Conservation (phyloP, 148 eudicot genomes). For the Pharnaceum exiguum region DNA sequence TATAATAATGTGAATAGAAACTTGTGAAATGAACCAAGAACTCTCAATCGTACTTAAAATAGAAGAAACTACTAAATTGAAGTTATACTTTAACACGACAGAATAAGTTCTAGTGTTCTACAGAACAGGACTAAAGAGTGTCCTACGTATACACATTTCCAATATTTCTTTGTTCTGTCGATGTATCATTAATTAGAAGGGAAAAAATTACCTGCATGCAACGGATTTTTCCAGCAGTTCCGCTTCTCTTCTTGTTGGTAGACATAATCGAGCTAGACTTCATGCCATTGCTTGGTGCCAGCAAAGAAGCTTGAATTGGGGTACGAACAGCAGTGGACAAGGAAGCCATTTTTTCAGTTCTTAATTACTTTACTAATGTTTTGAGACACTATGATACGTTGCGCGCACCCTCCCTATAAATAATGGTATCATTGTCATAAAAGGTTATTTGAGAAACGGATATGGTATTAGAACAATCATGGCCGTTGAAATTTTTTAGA, state of each 20-base stretch:
- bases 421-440: constrained; percentile 5
- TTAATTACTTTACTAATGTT: background rate
- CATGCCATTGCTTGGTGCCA: constrained; percentile 47
- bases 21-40: too few relatives aligned
- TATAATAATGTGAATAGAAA: too few relatives aligned
- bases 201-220: constrained; percentile 43
- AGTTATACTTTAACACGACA: too few relatives aligned
- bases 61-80: too few relatives aligned
- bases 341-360: constrained; percentile 18
- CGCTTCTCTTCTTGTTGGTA: constrained; percentile 27
- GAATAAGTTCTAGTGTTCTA: background rate
- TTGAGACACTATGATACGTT: background rate
- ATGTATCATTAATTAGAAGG: background rate
- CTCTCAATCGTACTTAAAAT: too few relatives aligned
- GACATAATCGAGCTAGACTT: constrained; percentile 34
- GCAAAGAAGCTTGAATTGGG: constrained; percentile 40
- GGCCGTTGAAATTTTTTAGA: constrained; percentile 27
- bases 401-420: constrained; percentile 20
- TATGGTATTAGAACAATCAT: constrained; percentile 7
- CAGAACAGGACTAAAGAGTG: background rate
- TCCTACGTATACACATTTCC: background rate
- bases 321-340: constrained; percentile 26
- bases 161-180: background rate
- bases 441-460: constrained; percentile 3
- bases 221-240: constrained; percentile 42